A percentile compares a stretch with the other conserved stretches of the same genome.
Evolutionary conservation across 768 basidiomycete species (phyloP).

Genomic region (Tulasnella sp.): DNA sequence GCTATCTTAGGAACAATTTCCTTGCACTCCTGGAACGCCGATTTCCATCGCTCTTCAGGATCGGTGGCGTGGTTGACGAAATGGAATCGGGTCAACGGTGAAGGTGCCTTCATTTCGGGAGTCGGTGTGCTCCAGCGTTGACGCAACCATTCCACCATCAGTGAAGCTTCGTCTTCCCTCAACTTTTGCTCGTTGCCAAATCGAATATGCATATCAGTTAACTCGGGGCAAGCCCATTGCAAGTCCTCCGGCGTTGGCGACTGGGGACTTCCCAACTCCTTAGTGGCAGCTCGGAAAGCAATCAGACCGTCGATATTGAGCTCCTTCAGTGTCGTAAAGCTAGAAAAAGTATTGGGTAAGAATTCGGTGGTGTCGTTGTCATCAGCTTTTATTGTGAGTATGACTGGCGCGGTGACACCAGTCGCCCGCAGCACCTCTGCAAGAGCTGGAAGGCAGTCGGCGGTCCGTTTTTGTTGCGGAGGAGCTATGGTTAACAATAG

Average conservation of each 20-base stretch:
- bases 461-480: neutral
- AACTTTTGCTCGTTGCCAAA: neutral
- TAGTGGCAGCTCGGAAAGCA: neutral
- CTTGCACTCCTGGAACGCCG: neutral
- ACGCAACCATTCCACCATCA: neutral
- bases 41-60: neutral
- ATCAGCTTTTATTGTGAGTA: neutral
- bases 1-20: too few species aligned
- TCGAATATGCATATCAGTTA: neutral
- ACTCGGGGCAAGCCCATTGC: constrained; percentile 1
- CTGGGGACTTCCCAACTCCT: neutral
- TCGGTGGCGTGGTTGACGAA: neutral
- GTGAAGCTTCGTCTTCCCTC: neutral
- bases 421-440: neutral
- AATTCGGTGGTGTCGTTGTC: neutral
- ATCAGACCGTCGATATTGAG: neutral
- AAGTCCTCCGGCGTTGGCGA: neutral
- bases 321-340: neutral
- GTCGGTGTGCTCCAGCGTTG: neutral
- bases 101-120: neutral
- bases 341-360: neutral
- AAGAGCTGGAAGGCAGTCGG: neutral
- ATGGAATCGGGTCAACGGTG: neutral
- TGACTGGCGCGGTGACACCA: neutral
- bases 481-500: neutral